Conservation (phyloP, 371 early-diverging fungal species). For the Mortierella sp. region DNA sequence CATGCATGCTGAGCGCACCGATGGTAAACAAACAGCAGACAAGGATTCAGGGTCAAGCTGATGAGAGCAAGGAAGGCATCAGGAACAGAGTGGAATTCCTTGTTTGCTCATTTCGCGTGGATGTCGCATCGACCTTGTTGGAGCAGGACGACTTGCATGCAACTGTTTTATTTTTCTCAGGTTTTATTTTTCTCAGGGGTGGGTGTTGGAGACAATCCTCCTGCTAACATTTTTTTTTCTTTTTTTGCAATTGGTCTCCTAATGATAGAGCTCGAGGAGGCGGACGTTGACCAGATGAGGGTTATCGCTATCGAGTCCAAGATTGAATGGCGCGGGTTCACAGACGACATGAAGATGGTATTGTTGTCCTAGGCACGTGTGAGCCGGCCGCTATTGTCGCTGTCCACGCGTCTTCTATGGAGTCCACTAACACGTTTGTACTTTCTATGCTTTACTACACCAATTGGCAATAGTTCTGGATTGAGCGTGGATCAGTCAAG, state of each 20-base stretch:
- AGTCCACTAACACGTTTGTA: background rate
- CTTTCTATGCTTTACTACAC: background rate
- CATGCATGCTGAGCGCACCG: constrained; percentile 44
- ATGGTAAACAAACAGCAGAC: constrained; percentile 21
- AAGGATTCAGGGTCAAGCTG: background rate
- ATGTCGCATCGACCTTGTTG: background rate
- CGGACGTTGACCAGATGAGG: constrained; percentile 38
- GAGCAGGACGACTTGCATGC: background rate
- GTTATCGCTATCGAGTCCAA: constrained; percentile 53
- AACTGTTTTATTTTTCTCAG: background rate
- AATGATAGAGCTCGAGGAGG: constrained; percentile 26
- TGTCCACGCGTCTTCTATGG: background rate
- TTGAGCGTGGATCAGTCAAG: constrained; percentile 45
- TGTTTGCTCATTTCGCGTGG: no score
- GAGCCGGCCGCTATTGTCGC: no score
- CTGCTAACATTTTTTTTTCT: background rate
- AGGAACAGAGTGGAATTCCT: background rate
- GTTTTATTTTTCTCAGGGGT: background rate
- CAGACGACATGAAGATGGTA: constrained; percentile 56
- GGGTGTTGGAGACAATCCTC: background rate
- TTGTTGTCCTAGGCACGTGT: no score
- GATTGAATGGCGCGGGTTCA: constrained; percentile 54
- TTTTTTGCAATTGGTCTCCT: background rate
- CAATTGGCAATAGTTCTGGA: constrained; percentile 40
- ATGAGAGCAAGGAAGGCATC: background rate